Percentiles rank a stretch among this genome's conserved stretches.
Conservation (phyloP, 768 basidiomycete genomes). For the Phylloporus arenicola region DNA sequence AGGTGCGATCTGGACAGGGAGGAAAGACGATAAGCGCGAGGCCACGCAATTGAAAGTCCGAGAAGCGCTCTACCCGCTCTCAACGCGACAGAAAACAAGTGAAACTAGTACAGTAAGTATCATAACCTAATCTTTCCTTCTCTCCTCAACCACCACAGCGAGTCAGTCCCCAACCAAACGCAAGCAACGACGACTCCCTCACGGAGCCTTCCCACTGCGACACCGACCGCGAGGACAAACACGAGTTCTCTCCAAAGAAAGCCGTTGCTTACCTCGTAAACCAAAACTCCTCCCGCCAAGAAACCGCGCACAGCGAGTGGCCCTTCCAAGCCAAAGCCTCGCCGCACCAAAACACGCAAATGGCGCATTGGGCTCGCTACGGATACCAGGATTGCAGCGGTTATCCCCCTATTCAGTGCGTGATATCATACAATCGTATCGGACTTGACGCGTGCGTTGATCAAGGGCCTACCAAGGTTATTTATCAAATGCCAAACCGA, state of each 20-base stretch:
- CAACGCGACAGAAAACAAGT: slow-evolving; percentile 65
- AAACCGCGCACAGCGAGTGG: slow-evolving; percentile 39
- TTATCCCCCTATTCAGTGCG: too few relatives aligned
- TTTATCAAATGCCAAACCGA: slow-evolving; percentile 94
- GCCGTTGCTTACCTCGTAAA: slow-evolving; percentile 37
- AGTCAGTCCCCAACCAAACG: slow-evolving; percentile 35
- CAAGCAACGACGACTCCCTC: slow-evolving; percentile 38
- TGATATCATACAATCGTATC: slow-evolving; percentile 60
- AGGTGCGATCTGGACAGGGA: too few relatives aligned
- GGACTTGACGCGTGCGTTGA: slow-evolving; percentile 79
- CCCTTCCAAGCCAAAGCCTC: slow-evolving; percentile 30
- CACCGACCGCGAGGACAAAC: slow-evolving; percentile 32
- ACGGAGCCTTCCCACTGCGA: slow-evolving; percentile 21
- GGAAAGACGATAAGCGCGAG: too few relatives aligned
- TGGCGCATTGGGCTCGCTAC: too few relatives aligned
- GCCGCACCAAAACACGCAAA: slow-evolving; percentile 33
- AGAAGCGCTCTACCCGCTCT: too few relatives aligned
- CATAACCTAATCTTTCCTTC: background rate
- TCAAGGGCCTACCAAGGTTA: slow-evolving; percentile 80
- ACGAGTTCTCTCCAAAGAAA: slow-evolving; percentile 39
- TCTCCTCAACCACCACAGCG: slow-evolving; percentile 7
- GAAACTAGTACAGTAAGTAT: slow-evolving; percentile 47
- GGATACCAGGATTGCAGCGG: too few relatives aligned
- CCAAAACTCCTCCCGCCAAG: slow-evolving; percentile 34
- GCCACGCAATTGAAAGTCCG: too few relatives aligned